phyloP scores from a whole-genome alignment of 2,329 filamentous ascomycete genomes.

The Diplodia seriata region DNA sequence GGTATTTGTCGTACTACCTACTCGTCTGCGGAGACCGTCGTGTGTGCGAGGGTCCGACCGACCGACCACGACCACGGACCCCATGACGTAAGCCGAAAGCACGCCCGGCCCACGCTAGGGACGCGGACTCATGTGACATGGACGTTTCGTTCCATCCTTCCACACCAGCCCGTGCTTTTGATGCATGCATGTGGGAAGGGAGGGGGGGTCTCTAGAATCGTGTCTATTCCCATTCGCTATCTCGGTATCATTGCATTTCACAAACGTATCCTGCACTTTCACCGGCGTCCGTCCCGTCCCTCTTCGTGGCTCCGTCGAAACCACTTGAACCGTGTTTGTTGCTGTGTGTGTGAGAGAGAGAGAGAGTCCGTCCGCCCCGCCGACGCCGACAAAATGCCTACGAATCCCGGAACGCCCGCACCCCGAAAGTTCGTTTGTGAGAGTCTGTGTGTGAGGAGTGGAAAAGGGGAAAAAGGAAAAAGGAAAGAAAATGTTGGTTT shows the following conservation, averaged over 20 bases:
- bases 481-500: neutral
- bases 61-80: no score
- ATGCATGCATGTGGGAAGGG: neutral
- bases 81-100: neutral
- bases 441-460: neutral
- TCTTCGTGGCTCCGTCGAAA: constrained; percentile 17
- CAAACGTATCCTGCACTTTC: constrained; percentile 20
- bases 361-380: constrained; percentile 1
- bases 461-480: neutral
- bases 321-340: neutral
- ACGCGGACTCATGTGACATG: constrained; percentile 8
- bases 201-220: constrained; percentile 21
- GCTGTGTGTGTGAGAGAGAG: no score
- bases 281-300: constrained; percentile 2
- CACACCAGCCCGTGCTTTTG: neutral
- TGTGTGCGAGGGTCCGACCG: no score
- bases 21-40: no score
- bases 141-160: neutral
- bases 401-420: constrained; percentile 24
- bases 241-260: constrained; percentile 23
- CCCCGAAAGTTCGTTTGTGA: constrained; percentile 10
- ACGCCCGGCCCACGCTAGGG: neutral
- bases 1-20: no score
- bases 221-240: constrained; percentile 29
- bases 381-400: constrained; percentile 32